Percentiles rank a stretch among this genome's conserved stretches.
phyloP scores from a whole-genome alignment of 225 moss, liverwort and hornwort genomes.

The Sphagnum tenellum region DNA sequence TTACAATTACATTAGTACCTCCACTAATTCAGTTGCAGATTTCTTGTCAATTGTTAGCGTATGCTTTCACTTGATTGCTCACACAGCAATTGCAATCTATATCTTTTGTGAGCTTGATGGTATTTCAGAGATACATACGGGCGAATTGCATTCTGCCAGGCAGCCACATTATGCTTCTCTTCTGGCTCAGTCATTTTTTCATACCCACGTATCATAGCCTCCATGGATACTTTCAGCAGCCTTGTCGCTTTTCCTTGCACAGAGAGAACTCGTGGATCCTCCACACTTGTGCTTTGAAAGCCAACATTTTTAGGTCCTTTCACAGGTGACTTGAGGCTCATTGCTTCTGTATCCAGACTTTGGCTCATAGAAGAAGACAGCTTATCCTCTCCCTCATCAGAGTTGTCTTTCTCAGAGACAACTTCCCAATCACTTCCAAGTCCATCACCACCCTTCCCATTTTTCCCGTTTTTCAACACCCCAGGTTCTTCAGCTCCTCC shows the following conservation, averaged over 20 bases:
- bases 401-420: constrained; percentile 73
- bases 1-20: too few species aligned
- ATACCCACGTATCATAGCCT: constrained; percentile 89
- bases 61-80: too few species aligned
- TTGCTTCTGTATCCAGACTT: constrained; percentile 26
- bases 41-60: too few species aligned
- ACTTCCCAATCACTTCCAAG: constrained; percentile 81
- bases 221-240: constrained; percentile 73
- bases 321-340: not conserved
- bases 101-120: too few species aligned
- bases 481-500: not conserved
- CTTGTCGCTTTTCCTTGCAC: constrained; percentile 43
- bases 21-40: too few species aligned
- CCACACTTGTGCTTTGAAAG: constrained; percentile 4
- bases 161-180: constrained; percentile 69
- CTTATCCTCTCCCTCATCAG: constrained; percentile 42
- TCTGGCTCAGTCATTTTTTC: constrained; percentile 70
- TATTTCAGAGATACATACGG: constrained; percentile 49
- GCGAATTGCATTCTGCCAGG: constrained; percentile 93
- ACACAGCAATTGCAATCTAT: too few species aligned
- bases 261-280: constrained; percentile 27
- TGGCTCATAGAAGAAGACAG: constrained; percentile 19
- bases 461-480: not conserved
- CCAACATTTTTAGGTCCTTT: constrained; percentile 18
- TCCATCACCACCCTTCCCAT: constrained; percentile 28